phyloP scores from a whole-genome alignment of 176 grass and related monocot species.

The Lolium perenne region DNA sequence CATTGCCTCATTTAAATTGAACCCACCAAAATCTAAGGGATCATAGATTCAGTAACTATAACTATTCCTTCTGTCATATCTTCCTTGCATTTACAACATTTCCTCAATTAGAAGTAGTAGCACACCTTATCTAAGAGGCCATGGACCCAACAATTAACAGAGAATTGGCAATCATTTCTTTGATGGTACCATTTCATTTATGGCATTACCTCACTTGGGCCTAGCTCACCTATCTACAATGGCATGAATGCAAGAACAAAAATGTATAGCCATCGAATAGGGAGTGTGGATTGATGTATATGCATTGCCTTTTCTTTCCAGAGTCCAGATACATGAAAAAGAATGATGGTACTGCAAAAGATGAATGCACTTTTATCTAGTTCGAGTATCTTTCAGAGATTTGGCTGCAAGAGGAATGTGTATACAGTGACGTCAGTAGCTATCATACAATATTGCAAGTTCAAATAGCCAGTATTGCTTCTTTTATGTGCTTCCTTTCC shows the following conservation, averaged over 20 bases:
- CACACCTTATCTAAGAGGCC: constrained; percentile 20
- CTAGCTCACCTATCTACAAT: constrained; percentile 28
- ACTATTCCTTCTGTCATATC: not conserved
- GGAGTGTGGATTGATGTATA: no score
- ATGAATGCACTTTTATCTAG: no score
- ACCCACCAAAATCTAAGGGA: constrained; percentile 20
- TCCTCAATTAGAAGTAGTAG: constrained; percentile 31
- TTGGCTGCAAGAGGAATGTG: no score
- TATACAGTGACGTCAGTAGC: not conserved
- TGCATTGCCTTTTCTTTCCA: no score
- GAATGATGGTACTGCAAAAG: no score
- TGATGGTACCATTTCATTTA: constrained; percentile 38
- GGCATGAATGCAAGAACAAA: not conserved
- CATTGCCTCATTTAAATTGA: constrained; percentile 16
- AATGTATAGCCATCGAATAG: not conserved
- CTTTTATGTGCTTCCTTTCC: not conserved
- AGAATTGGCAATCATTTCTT: not conserved
- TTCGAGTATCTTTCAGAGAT: no score
- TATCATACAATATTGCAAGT: constrained; percentile 6
- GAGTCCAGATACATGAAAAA: no score
- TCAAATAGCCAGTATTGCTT: not conserved
- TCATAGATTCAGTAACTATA: constrained; percentile 19
- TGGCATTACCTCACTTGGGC: not conserved
- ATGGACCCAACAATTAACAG: constrained; percentile 1
- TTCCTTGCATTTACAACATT: constrained; percentile 25